Percentiles rank a stretch among this genome's conserved stretches.
Evolutionary conservation across 2,329 filamentous ascomycete genomes (phyloP).

Genomic region (Cylindrodendrum hubeiense): DNA sequence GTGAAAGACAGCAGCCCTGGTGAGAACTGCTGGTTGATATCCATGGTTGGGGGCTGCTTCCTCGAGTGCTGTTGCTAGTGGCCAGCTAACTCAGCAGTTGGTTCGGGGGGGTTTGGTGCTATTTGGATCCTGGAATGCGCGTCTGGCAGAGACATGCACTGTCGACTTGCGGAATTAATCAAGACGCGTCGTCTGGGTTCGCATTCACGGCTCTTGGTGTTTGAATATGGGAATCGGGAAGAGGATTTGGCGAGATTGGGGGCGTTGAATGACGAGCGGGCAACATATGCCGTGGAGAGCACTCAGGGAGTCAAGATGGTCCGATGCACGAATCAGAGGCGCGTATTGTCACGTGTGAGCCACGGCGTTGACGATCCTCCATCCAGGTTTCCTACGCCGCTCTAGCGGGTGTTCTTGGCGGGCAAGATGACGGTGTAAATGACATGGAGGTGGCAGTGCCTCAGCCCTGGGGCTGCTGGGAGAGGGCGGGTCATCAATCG

Average conservation of each 20-base stretch:
- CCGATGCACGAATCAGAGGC: slow-evolving; percentile 36
- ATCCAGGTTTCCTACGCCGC: slow-evolving; percentile 16
- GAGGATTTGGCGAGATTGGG: slow-evolving; percentile 25
- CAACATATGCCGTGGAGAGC: slow-evolving; percentile 6
- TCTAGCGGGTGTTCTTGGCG: neutral
- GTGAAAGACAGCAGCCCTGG: slow-evolving; percentile 46
- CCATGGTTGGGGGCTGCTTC: slow-evolving; percentile 38
- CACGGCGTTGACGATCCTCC: slow-evolving; percentile 25
- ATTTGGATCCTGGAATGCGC: neutral
- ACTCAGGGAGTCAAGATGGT: slow-evolving; percentile 18
- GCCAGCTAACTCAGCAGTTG: neutral
- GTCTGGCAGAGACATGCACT: neutral
- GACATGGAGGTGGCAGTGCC: slow-evolving; percentile 35
- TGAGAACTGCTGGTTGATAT: slow-evolving; percentile 43
- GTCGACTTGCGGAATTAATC: neutral
- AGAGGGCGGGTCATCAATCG: slow-evolving; percentile 47
- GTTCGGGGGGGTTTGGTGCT: neutral
- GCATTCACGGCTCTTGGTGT: neutral
- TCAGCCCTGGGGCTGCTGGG: slow-evolving; percentile 15
- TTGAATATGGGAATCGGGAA: slow-evolving; percentile 8
- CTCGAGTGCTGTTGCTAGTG: neutral
- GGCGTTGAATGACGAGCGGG: slow-evolving; percentile 16
- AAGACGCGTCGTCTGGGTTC: neutral
- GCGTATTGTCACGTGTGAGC: slow-evolving; percentile 37
- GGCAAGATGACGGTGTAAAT: neutral